Evolutionary conservation across 2,329 filamentous ascomycete species (phyloP).

Genomic region (Sporothrix curviconia): DNA sequence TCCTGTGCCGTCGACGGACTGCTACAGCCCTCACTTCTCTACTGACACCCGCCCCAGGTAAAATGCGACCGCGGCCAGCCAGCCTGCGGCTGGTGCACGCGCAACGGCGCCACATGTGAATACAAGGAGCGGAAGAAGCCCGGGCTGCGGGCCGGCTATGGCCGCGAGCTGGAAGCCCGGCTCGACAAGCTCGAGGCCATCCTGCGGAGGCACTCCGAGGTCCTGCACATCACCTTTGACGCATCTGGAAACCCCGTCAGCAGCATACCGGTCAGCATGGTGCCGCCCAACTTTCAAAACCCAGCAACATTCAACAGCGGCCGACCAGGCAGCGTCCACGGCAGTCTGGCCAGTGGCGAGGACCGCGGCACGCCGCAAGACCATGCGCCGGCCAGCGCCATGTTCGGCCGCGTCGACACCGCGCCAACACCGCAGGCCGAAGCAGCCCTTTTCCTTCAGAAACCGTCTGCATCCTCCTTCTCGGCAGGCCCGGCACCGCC

Average conservation of each 20-base stretch:
- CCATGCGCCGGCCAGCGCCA: slow-evolving; percentile 25
- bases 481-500: neutral
- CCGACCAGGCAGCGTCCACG: slow-evolving; percentile 37
- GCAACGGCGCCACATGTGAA: slow-evolving; percentile 57
- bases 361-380: slow-evolving; percentile 53
- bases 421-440: slow-evolving; percentile 50
- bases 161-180: slow-evolving; percentile 65
- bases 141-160: slow-evolving; percentile 60
- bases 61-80: slow-evolving; percentile 73
- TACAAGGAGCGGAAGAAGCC: slow-evolving; percentile 66
- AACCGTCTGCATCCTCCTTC: slow-evolving; percentile 37
- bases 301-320: slow-evolving; percentile 6
- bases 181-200: slow-evolving; percentile 64
- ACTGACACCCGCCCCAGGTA: slow-evolving; percentile 43
- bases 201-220: slow-evolving; percentile 58
- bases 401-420: slow-evolving; percentile 45
- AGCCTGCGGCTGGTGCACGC: slow-evolving; percentile 61
- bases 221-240: slow-evolving; percentile 52
- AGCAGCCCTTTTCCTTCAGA: slow-evolving; percentile 55
- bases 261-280: slow-evolving; percentile 13
- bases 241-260: slow-evolving; percentile 30
- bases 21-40: no score
- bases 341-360: slow-evolving; percentile 41
- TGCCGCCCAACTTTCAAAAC: neutral
- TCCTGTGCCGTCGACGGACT: no score